Conservation (phyloP, 2,329 filamentous ascomycete species). For the Hypoxylon sp. region DNA sequence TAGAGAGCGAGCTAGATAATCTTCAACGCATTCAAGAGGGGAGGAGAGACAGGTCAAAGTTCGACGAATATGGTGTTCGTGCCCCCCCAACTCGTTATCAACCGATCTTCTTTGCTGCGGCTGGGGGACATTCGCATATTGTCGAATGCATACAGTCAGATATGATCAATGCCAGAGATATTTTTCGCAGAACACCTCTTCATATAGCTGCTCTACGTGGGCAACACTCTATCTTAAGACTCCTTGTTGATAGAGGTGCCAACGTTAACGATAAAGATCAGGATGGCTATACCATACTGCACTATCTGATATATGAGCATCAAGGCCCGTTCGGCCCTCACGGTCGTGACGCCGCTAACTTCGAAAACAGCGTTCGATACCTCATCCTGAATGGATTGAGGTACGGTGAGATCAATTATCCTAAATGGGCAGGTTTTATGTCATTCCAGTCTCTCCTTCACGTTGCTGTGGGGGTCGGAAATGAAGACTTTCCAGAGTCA, state of each 20-base stretch:
- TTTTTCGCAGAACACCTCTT: background rate
- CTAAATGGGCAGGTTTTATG: too few species aligned
- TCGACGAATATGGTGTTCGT: background rate
- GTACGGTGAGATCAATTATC: background rate
- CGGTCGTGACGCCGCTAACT: too few species aligned
- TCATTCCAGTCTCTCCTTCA: background rate
- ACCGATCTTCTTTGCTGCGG: background rate
- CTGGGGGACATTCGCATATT: background rate
- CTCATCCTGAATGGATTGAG: background rate
- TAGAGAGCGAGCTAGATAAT: too few species aligned
- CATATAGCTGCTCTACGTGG: background rate
- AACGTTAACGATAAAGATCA: background rate
- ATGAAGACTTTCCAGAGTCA: background rate
- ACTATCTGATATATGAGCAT: background rate
- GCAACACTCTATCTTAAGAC: background rate
- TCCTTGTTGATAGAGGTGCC: background rate
- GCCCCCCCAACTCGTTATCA: background rate
- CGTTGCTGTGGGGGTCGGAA: too few species aligned
- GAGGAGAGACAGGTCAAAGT: too few species aligned
- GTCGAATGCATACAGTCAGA: background rate
- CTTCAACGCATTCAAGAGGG: too few species aligned
- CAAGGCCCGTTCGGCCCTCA: too few species aligned
- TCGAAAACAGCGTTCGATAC: background rate
- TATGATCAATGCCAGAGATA: background rate
- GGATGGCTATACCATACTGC: background rate